phyloP scores from a whole-genome alignment of 148 eudicot genomes.

The Camellia lanceoleosa region DNA sequence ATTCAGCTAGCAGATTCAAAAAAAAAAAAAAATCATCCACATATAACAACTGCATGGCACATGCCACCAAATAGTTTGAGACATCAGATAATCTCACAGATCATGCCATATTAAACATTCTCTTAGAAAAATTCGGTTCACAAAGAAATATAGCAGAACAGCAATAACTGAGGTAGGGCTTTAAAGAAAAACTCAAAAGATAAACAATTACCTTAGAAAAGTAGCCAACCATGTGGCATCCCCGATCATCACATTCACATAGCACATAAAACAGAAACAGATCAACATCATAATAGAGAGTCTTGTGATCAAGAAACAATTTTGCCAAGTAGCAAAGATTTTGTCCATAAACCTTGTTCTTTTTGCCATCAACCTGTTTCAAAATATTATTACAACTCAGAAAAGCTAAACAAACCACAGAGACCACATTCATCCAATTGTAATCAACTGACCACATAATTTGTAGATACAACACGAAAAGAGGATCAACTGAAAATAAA shows the following conservation, averaged over 20 bases:
- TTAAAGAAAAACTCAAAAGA: neutral
- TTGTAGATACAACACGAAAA: neutral
- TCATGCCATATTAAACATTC: neutral
- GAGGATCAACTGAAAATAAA: constrained; percentile 3
- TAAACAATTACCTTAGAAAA: constrained; percentile 74
- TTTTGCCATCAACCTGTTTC: constrained; percentile 92
- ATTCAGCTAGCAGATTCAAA: neutral
- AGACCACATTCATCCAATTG: neutral
- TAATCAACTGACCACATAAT: neutral
- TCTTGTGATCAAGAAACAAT: constrained; percentile 95
- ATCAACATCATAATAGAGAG: constrained; percentile 94
- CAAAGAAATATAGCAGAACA: neutral
- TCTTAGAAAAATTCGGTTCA: neutral
- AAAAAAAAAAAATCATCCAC: neutral
- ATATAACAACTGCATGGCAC: neutral
- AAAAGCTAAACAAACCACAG: neutral
- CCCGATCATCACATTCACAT: constrained; percentile 98
- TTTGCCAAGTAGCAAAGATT: constrained; percentile 95
- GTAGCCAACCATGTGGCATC: constrained; percentile 99
- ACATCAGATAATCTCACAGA: neutral
- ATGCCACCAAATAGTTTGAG: neutral
- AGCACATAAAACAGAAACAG: constrained; percentile 86
- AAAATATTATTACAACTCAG: constrained; percentile 16
- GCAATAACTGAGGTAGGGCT: neutral
- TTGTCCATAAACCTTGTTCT: constrained; percentile 97